Percentiles rank a stretch among this genome's conserved stretches.
Evolutionary conservation across 352 stramenopile genomes (phyloP).

Genomic region (Globisporangium radiosum): DNA sequence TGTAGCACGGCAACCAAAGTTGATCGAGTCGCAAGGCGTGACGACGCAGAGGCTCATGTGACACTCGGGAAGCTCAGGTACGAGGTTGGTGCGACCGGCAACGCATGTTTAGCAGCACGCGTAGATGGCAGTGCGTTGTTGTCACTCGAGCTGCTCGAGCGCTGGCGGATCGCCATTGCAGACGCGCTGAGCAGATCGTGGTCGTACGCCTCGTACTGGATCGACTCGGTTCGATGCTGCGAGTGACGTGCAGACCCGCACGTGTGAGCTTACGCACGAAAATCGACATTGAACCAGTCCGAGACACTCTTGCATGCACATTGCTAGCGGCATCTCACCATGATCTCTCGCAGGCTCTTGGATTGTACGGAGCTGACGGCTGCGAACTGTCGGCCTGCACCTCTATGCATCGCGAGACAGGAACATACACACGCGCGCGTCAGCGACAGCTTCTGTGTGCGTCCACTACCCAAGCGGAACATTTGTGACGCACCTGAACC

Average conservation of each 20-base stretch:
- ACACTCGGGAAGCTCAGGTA: conserved; percentile 42
- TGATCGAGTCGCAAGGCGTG: not conserved
- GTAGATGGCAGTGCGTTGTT: conserved; percentile 2
- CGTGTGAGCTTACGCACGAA: no score
- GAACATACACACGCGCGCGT: not conserved
- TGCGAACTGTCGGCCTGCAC: conserved; percentile 49
- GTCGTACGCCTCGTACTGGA: conserved; percentile 33
- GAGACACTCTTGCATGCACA: no score
- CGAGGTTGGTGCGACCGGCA: conserved; percentile 10
- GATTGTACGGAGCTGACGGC: conserved; percentile 21
- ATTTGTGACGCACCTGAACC: conserved; percentile 30
- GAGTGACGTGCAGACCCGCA: no score
- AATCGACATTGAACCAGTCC: no score
- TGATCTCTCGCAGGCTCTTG: conserved; percentile 26
- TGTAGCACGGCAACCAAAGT: not conserved
- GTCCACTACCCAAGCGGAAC: no score
- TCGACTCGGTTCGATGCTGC: conserved; percentile 25
- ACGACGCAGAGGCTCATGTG: not conserved
- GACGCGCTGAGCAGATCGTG: conserved; percentile 51
- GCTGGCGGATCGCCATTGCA: conserved; percentile 44
- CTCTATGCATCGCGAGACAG: conserved; percentile 13
- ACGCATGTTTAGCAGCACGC: conserved; percentile 4
- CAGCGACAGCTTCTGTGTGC: not conserved
- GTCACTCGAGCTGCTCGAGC: conserved; percentile 14
- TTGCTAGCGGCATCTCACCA: conserved; percentile 20